Conservation (phyloP, 352 stramenopile genomes). For the Plasmopara halstedii region DNA sequence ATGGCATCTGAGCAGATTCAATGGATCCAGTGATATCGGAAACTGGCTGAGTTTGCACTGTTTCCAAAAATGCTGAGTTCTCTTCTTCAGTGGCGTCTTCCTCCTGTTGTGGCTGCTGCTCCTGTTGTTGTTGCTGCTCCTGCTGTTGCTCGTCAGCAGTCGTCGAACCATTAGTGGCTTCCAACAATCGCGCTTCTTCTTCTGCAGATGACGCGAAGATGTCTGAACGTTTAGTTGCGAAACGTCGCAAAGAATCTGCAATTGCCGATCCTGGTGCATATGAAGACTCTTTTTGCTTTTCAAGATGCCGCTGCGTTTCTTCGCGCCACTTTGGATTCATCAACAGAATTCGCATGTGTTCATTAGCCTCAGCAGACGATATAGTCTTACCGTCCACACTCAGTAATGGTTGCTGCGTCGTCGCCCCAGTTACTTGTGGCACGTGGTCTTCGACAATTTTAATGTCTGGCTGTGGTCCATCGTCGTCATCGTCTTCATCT, state of each 20-base stretch:
- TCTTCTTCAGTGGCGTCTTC: slow-evolving; percentile 35
- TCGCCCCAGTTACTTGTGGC: slow-evolving; percentile 33
- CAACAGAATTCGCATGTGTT: slow-evolving; percentile 99
- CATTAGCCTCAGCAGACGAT: slow-evolving; percentile 82
- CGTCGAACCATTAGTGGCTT: slow-evolving; percentile 31
- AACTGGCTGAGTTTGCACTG: slow-evolving; percentile 6
- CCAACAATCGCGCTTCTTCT: slow-evolving; percentile 63
- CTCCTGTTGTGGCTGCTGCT: slow-evolving; percentile 16
- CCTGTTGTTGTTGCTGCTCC: slow-evolving; percentile 15
- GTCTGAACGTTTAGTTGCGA: slow-evolving; percentile 88
- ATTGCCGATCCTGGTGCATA: slow-evolving; percentile 93
- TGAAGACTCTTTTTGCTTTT: slow-evolving; percentile 96
- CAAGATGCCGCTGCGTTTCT: slow-evolving; percentile 91
- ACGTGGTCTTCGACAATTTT: slow-evolving; percentile 86
- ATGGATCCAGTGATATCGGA: neutral
- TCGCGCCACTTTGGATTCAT: slow-evolving; percentile 98
- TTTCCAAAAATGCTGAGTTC: slow-evolving; percentile 5
- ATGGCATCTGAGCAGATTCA: slow-evolving; percentile 7
- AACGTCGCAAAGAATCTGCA: slow-evolving; percentile 89
- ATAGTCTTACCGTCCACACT: slow-evolving; percentile 88
- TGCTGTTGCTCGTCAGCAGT: slow-evolving; percentile 8
- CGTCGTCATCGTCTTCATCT: slow-evolving; percentile 55
- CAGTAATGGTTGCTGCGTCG: slow-evolving; percentile 38
- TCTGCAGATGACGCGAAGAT: slow-evolving; percentile 90
- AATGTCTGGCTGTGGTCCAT: slow-evolving; percentile 45